Percentiles rank a stretch among this genome's conserved stretches.
Conservation (phyloP, 176 grass and related monocot genomes). For the Tillandsia fasciculata region DNA sequence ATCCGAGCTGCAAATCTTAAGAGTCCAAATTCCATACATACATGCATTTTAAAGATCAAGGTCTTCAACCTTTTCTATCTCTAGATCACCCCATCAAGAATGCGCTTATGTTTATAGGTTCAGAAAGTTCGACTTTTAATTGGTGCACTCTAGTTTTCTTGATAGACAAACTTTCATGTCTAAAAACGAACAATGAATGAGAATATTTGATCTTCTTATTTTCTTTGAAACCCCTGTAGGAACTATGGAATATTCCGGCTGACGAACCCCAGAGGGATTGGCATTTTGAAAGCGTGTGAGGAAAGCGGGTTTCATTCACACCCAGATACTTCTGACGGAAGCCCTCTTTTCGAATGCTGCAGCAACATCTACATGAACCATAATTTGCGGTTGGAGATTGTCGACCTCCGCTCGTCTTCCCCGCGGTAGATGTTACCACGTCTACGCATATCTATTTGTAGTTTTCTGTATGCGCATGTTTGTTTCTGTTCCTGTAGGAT, state of each 20-base stretch:
- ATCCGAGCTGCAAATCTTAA: neutral
- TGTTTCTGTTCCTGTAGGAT: too few species aligned
- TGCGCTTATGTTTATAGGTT: neutral
- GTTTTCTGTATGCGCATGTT: neutral
- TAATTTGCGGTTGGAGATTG: conserved; percentile 89
- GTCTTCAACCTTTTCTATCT: neutral
- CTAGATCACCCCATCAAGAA: neutral
- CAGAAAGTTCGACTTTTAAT: neutral
- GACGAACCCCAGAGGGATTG: conserved; percentile 70
- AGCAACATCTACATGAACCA: conserved; percentile 60
- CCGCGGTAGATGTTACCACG: conserved; percentile 5
- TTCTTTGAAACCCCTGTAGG: conserved; percentile 36
- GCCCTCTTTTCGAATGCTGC: conserved; percentile 62
- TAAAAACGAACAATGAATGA: conserved; percentile 4
- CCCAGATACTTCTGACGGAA: conserved; percentile 32
- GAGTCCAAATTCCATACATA: neutral
- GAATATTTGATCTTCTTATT: conserved; percentile 12
- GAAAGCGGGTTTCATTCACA: conserved; percentile 80
- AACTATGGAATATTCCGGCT: conserved; percentile 88
- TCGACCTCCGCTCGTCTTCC: conserved; percentile 58
- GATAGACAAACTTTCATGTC: neutral
- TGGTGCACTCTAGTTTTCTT: neutral
- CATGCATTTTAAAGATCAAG: neutral
- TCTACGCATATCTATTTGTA: neutral
- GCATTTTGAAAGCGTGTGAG: conserved; percentile 47